Conservation (phyloP, 345 rosid species). For the Hibiscus trionum region DNA sequence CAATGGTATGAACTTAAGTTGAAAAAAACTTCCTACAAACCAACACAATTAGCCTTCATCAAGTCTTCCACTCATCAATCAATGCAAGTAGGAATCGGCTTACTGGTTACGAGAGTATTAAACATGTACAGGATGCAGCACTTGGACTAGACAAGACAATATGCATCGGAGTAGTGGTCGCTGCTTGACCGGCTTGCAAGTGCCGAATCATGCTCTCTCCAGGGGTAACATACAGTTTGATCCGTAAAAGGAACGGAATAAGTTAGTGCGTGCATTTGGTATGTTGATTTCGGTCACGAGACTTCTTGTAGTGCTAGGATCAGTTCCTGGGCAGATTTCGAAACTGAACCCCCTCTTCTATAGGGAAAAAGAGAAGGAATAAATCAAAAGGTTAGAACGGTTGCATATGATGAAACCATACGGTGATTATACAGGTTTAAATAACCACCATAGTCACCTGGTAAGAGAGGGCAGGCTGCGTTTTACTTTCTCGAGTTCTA, state of each 20-base stretch:
- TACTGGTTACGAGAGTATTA: slow-evolving; percentile 12
- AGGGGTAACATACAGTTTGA: neutral
- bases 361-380: neutral
- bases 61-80: neutral
- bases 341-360: slow-evolving; percentile 92
- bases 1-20: neutral
- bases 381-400: neutral
- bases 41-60: slow-evolving; percentile 12
- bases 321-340: slow-evolving; percentile 78
- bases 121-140: slow-evolving; percentile 24
- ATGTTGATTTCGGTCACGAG: slow-evolving; percentile 28
- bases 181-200: neutral
- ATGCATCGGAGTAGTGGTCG: slow-evolving; percentile 1
- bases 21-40: neutral
- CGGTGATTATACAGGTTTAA: neutral
- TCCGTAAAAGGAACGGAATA: slow-evolving; percentile 13
- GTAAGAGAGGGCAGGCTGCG: slow-evolving; percentile 46
- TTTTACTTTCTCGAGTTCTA: slow-evolving; percentile 88
- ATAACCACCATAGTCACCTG: slow-evolving; percentile 28
- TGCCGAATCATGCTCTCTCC: slow-evolving; percentile 1
- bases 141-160: neutral
- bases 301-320: slow-evolving; percentile 73
- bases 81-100: slow-evolving; percentile 20
- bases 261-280: slow-evolving; percentile 9
- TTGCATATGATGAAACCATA: slow-evolving; percentile 7